phyloP scores from a whole-genome alignment of 208 protist species.

The Hexamita inflata region DNA sequence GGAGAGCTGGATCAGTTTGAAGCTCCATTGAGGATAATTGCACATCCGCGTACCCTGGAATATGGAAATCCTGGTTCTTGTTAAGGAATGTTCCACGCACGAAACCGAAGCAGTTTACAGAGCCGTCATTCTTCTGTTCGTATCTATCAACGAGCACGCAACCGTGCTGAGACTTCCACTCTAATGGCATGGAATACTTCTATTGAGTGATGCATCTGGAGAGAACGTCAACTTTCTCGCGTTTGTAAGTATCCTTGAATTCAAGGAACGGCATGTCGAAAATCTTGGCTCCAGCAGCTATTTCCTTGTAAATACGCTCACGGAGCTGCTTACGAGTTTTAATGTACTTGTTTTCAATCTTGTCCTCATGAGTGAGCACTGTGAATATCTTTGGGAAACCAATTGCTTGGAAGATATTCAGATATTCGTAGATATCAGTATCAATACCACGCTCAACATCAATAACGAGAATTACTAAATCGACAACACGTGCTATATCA shows the following conservation, averaged over 20 bases:
- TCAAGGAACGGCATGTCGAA: not conserved
- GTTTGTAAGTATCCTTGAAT: not conserved
- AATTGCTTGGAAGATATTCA: conserved; percentile 15
- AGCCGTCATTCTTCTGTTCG: not conserved
- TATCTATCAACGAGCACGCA: conserved; percentile 7
- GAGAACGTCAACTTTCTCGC: not conserved
- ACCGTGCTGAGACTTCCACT: not conserved
- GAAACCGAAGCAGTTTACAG: conserved; percentile 1
- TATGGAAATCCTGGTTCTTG: not conserved
- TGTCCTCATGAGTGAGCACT: conserved; percentile 5
- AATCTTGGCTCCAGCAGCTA: not conserved
- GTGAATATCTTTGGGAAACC: conserved; percentile 22
- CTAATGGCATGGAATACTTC: not conserved
- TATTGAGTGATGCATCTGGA: not conserved
- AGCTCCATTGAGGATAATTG: not conserved
- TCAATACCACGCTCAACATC: not conserved
- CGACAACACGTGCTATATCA: not conserved
- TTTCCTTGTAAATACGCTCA: conserved; percentile 22
- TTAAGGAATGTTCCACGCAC: conserved; percentile 19
- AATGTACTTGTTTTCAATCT: not conserved
- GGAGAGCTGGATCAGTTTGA: not conserved
- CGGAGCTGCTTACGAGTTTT: not conserved
- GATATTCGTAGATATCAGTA: conserved; percentile 5
- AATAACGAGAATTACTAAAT: conserved; percentile 13
- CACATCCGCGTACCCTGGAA: not conserved